Percentiles rank a stretch among this genome's conserved stretches.
These are phyloP conservation scores for Conticribra weissflogii DNA, from an alignment of 108 stramenopile genomes.

Conservation along the genomic window DNA sequence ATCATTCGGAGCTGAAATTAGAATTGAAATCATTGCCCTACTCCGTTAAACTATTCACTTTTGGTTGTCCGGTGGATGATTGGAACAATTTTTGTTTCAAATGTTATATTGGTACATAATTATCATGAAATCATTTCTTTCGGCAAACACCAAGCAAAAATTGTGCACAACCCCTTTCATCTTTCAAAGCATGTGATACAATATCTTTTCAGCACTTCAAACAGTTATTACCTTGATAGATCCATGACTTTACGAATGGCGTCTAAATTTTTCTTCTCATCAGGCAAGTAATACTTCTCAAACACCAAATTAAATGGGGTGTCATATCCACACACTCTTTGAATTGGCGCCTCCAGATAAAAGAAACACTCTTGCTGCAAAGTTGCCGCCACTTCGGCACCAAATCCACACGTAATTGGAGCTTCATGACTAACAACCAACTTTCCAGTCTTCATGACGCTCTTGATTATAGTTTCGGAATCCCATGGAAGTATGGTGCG, in stretches of 20 bases:
- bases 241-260: constrained; percentile 80
- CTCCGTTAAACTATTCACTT: too few relatives aligned
- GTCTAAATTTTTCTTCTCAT: constrained; percentile 89
- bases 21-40: too few relatives aligned
- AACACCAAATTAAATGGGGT: constrained; percentile 95
- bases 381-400: constrained; percentile 89
- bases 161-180: too few relatives aligned
- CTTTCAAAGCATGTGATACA: too few relatives aligned
- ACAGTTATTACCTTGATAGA: constrained; percentile 10
- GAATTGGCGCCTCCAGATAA: constrained; percentile 90
- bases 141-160: too few relatives aligned
- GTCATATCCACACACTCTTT: constrained; percentile 95
- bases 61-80: too few relatives aligned
- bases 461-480: constrained; percentile 69
- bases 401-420: constrained; percentile 92
- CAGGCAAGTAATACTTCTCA: constrained; percentile 94
- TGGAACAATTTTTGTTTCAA: too few relatives aligned
- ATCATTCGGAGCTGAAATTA: too few relatives aligned
- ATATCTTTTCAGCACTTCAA: too few relatives aligned
- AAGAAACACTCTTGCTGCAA: constrained; percentile 89
- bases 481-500: constrained; percentile 97
- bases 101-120: too few relatives aligned
- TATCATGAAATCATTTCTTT: too few relatives aligned
- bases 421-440: constrained; percentile 96
- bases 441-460: constrained; percentile 94